Evolutionary conservation across 768 basidiomycete species (phyloP).

Genomic region (Rhizopogon sp.): DNA sequence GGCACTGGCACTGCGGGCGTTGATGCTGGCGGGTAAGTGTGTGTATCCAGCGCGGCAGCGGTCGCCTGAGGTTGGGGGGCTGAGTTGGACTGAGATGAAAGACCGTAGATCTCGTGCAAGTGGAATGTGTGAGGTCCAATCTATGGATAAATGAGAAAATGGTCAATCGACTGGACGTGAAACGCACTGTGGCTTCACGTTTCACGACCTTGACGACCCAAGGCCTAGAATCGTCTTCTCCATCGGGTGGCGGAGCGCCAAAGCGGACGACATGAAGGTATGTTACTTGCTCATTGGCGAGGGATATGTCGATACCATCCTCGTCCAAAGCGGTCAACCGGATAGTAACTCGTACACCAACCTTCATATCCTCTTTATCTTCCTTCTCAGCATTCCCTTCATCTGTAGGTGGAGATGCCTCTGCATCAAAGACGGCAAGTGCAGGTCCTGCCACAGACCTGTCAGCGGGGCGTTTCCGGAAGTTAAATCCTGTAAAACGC

Average conservation of each 20-base stretch:
- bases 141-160: conserved; percentile 28
- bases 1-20: conserved; percentile 19
- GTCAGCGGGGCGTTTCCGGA: conserved; percentile 52
- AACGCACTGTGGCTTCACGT: conserved; percentile 75
- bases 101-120: conserved; percentile 91
- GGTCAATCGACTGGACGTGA: neutral
- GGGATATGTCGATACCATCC: conserved; percentile 59
- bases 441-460: conserved; percentile 70
- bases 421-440: conserved; percentile 72
- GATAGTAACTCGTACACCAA: conserved; percentile 77
- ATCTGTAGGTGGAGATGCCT: conserved; percentile 30
- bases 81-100: conserved; percentile 54
- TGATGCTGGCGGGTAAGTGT: conserved; percentile 43
- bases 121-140: conserved; percentile 95
- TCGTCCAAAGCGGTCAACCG: conserved; percentile 78
- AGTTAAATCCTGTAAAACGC: conserved; percentile 64
- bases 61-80: conserved; percentile 29
- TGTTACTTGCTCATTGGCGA: conserved; percentile 82
- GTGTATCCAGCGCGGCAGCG: conserved; percentile 31
- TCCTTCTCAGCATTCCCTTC: conserved; percentile 37
- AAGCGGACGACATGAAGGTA: conserved; percentile 82
- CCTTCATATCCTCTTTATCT: conserved; percentile 42
- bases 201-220: conserved; percentile 95
- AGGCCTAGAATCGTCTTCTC: conserved; percentile 56
- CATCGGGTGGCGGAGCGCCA: conserved; percentile 37